Percentiles rank a stretch among this genome's conserved stretches.
Conservation (phyloP, 768 basidiomycete genomes). For the Boletus rubescentipes region DNA sequence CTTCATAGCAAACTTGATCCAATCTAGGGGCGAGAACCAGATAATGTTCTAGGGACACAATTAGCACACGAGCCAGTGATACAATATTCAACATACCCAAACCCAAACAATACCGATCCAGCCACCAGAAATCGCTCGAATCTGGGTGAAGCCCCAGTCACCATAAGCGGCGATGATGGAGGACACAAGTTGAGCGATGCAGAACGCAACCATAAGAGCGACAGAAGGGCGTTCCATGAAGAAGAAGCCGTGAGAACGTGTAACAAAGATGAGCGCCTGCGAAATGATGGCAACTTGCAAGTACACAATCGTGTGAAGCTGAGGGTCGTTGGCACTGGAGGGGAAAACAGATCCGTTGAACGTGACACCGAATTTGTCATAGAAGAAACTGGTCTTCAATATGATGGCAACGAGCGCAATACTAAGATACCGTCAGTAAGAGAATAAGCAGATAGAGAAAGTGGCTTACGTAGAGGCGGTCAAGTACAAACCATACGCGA, state of each 20-base stretch:
- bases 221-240: slow-evolving; percentile 94
- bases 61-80: slow-evolving; percentile 9
- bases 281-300: slow-evolving; percentile 99
- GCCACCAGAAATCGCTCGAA: slow-evolving; percentile 76
- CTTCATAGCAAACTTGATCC: slow-evolving; percentile 97
- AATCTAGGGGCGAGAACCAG: slow-evolving; percentile 95
- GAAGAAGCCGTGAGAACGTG: slow-evolving; percentile 93
- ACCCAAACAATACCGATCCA: slow-evolving; percentile 99
- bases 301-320: slow-evolving; percentile 89
- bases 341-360: slow-evolving; percentile 39
- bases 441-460: background rate
- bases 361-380: slow-evolving; percentile 74
- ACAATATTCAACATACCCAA: slow-evolving; percentile 66
- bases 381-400: slow-evolving; percentile 88
- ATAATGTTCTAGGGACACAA: slow-evolving; percentile 67
- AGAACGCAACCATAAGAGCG: slow-evolving; percentile 89
- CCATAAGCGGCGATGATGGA: slow-evolving; percentile 94
- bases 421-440: slow-evolving; percentile 37
- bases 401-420: slow-evolving; percentile 80
- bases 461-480: slow-evolving; percentile 80
- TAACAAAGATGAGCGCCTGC: slow-evolving; percentile 95
- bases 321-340: slow-evolving; percentile 50
- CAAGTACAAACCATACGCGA: slow-evolving; percentile 94
- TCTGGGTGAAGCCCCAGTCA: slow-evolving; percentile 92
- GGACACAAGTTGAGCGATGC: slow-evolving; percentile 89